Base-by-base conservation (phyloP, 2,329 filamentous ascomycete species). In the Aureobasidium musti region DNA sequence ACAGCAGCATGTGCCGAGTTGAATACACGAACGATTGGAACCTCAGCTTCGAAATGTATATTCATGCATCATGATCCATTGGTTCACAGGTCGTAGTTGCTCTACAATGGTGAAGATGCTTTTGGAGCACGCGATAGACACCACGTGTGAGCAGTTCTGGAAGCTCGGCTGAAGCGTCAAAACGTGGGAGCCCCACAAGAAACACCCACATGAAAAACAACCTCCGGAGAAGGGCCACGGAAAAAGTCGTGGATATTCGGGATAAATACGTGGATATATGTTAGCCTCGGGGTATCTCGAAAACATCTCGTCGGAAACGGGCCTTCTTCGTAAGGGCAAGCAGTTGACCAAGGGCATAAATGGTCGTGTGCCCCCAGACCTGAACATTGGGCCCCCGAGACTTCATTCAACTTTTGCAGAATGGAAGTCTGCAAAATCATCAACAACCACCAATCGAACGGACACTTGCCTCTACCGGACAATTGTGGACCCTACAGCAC, bases 201-300 rank as follows among this genome's bases (percentile, higher is more conserved):
- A 33, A 64, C 61, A 53, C 61, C 61, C 61, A 64, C 61, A 45
- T 49, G 43, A 47, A 52, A 50, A 52, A 13, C 41, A 30, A 57
- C 39, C 43, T 60, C 64, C 64, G 64, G 52, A 66, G 54, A 60
- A 66, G 54, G 41, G 64, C 64, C 64, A 49, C 64, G 64, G 64
- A 52, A 59, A 26, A 66, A 66, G n/a, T 39, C 3, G 2, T 17
- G 11, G 35, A 4, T 39, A 17, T 17, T 30, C 30, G 30, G 30
- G 30, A 30, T 30, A 30, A 30, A 30, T 45, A 26, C 28, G 43
- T 52, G 61, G 61, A 26, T 64, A 54, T 26, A 19, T 52, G 49
- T 60, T 66, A 66, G 64, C 64, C 64, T 66, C 64, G 64, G 64
- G 64, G 64, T 57, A 66, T 66, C 30, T 52, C 30, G 59, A 45